Evolutionary conservation across 768 basidiomycete genomes (phyloP), one percentile per base, ranked within the genome.

Genomic region (Panaeolus cyanescens): DNA sequence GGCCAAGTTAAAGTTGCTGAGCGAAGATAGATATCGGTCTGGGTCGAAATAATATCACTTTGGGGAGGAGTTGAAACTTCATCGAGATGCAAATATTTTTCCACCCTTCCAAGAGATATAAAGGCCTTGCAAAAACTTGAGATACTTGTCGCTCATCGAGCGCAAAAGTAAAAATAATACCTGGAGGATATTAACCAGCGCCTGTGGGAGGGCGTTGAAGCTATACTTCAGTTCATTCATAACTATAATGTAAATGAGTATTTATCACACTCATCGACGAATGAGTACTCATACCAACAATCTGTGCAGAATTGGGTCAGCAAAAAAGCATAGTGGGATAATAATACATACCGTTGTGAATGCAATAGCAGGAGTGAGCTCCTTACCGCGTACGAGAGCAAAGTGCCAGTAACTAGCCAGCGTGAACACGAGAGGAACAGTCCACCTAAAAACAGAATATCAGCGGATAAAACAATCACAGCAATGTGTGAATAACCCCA

Each of bases 291-390:
- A 28, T 28, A 50, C 45, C 45, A 50, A 50, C 25, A 30, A 50
- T 50, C 45, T 50, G 12, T 4, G 30, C 9, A 50, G 9, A 25
- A 25, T 3, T 10, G 17, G 3, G 19, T 15, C n/a, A 28, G 25
- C 17, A 28, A 28, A 50, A 13, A 25, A 25, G 45, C 10, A 50
- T 28, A 9, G 30, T 6, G 22, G 25, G 30, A 2, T 28, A 25
- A 4, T 15, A 15, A 8, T 3, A 28, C 45, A 28, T 57, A 85
- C 85, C 33, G 82, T 79, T 8, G 86, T 94, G 72, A 95, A 95
- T 1, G 94, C 95, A 60, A 87, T 87, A 4, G 92, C 91, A 1
- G 95, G 94, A 0, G 92, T 91, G 45, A 97, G 72, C 0, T 78
- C 69, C 68, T 92, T 80, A 25, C 81, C 75, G 55, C 91, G 83